Conservation (phyloP, 805 yeast species). For the Pichia paraexigua region DNA sequence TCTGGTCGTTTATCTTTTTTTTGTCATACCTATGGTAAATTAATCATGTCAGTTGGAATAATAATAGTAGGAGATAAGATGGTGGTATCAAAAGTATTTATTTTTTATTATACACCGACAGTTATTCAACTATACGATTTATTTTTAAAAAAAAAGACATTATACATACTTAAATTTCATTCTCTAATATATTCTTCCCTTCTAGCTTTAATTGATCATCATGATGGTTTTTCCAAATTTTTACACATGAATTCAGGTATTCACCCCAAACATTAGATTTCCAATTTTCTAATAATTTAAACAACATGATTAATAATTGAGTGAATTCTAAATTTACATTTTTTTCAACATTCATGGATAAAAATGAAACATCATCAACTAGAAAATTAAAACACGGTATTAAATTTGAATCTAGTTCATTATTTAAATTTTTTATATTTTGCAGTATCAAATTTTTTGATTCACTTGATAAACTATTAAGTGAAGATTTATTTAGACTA, state of each 20-base stretch:
- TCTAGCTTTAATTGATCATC: background rate
- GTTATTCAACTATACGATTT: too few species aligned
- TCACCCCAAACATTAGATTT: constrained; percentile 19
- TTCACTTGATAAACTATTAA: constrained; percentile 8
- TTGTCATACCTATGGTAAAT: too few species aligned
- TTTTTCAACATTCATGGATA: constrained; percentile 36
- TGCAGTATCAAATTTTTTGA: constrained; percentile 2
- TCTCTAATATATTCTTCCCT: background rate
- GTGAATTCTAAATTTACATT: constrained; percentile 27
- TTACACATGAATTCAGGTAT: constrained; percentile 17
- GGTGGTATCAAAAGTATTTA: too few species aligned
- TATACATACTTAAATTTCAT: background rate
- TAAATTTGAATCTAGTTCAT: constrained; percentile 32
- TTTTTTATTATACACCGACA: too few species aligned
- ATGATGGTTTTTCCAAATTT: constrained; percentile 18
- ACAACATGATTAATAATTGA: constrained; percentile 11
- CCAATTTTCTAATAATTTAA: constrained; percentile 20
- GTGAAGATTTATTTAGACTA: constrained; percentile 3
- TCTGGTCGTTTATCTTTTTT: constrained; percentile 35
- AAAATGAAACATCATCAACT: constrained; percentile 34
- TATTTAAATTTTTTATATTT: constrained; percentile 17
- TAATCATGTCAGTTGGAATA: too few species aligned
- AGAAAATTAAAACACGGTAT: constrained; percentile 40
- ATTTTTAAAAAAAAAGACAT: too few species aligned
- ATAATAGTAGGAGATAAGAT: too few species aligned